phyloP scores from a whole-genome alignment of 139 green algal genomes.

The Haematococcus lacustris region DNA sequence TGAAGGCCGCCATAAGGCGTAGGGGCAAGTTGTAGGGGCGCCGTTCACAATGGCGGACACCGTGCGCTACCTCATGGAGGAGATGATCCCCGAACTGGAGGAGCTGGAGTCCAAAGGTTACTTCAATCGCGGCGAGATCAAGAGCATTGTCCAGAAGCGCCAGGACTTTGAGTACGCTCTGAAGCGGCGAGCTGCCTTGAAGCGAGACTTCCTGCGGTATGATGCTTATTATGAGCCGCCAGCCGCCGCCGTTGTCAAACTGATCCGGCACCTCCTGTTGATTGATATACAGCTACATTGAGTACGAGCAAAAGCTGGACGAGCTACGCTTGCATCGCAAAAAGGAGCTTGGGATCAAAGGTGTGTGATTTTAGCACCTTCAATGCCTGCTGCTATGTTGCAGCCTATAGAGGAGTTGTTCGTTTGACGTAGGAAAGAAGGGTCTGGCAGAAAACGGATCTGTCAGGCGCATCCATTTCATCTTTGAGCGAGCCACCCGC shows the following conservation, averaged over 20 bases:
- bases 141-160: conserved; percentile 65
- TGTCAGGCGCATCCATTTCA: conserved; percentile 76
- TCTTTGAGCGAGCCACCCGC: conserved; percentile 75
- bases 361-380: neutral
- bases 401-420: no score
- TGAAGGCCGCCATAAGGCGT: no score
- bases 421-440: conserved; percentile 9
- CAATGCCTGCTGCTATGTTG: neutral
- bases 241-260: no score
- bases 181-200: conserved; percentile 60
- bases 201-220: conserved; percentile 69
- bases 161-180: conserved; percentile 85
- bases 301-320: conserved; percentile 77
- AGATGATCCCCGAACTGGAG: conserved; percentile 93
- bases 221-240: no score
- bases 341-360: conserved; percentile 25
- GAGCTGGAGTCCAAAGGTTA: conserved; percentile 75
- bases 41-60: conserved; percentile 66
- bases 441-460: conserved; percentile 42
- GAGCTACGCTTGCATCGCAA: conserved; percentile 49
- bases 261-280: no score
- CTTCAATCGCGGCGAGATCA: conserved; percentile 73
- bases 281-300: conserved; percentile 8
- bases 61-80: conserved; percentile 82
- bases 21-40: no score